Conservation (phyloP, 129 eudicot genomes). For the Flaveria robusta region DNA sequence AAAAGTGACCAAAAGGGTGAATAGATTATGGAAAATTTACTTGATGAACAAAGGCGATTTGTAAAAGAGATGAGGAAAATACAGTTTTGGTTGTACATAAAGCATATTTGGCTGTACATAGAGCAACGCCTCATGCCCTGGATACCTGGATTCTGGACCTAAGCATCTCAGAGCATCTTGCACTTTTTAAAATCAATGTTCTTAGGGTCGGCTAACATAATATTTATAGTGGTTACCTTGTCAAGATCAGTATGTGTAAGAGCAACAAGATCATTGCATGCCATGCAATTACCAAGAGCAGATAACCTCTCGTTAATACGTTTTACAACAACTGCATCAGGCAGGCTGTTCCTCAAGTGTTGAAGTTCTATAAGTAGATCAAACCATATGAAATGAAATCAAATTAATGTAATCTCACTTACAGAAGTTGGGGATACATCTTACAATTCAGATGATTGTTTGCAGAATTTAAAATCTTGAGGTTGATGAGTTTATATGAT, state of each 20-base stretch:
- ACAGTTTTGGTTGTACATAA: no score
- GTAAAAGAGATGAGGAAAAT: no score
- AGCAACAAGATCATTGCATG: constrained; percentile 97
- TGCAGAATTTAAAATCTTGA: not conserved
- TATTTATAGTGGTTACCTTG: constrained; percentile 44
- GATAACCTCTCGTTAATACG: constrained; percentile 84
- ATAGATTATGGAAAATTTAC: no score
- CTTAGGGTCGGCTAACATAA: not conserved
- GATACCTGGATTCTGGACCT: no score
- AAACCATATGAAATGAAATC: constrained; percentile 8
- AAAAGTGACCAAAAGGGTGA: no score
- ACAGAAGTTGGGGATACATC: not conserved
- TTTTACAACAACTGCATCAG: constrained; percentile 91
- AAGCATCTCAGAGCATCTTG: no score
- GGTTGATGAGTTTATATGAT: not conserved
- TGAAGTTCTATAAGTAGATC: constrained; percentile 58
- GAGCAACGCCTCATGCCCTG: no score
- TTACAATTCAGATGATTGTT: constrained; percentile 4
- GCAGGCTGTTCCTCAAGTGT: constrained; percentile 90
- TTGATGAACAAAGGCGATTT: no score
- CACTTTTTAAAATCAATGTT: no score
- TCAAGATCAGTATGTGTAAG: constrained; percentile 96
- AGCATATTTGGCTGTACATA: no score
- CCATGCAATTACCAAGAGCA: constrained; percentile 94
- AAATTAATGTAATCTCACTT: not conserved